phyloP scores from a whole-genome alignment of 129 eudicot genomes.

The Ambrosia artemisiifolia region DNA sequence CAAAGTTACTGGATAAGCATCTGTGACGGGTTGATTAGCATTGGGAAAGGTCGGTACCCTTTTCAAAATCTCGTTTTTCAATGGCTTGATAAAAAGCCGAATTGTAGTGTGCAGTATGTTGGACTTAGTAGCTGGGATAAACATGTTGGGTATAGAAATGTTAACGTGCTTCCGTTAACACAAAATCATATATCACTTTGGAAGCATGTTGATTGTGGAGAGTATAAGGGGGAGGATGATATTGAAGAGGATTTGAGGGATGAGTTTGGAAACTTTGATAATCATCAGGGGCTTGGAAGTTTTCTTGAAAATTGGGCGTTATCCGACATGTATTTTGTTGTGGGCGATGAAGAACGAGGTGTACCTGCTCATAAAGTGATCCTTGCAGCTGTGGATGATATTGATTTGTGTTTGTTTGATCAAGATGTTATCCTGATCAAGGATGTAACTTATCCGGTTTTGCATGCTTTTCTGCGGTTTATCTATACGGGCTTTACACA shows the following conservation, averaged over 20 bases:
- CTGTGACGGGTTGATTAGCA: conserved; percentile 88
- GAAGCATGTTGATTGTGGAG: conserved; percentile 79
- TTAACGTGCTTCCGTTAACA: conserved; percentile 75
- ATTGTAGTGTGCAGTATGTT: conserved; percentile 82
- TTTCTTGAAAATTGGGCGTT: conserved; percentile 94
- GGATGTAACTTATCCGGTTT: conserved; percentile 56
- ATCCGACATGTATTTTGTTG: conserved; percentile 72
- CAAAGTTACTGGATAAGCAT: conserved; percentile 98
- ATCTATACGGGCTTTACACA: conserved; percentile 73
- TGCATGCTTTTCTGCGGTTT: conserved; percentile 70
- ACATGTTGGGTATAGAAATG: conserved; percentile 94
- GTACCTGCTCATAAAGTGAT: conserved; percentile 90
- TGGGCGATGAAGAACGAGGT: conserved; percentile 65
- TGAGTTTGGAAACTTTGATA: conserved; percentile 48
- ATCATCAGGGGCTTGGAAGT: conserved; percentile 61
- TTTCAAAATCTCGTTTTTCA: conserved; percentile 89
- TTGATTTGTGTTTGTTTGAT: conserved; percentile 37
- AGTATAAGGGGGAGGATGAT: conserved; percentile 50
- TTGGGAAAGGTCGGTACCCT: conserved; percentile 94
- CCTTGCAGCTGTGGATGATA: conserved; percentile 73
- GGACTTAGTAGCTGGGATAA: conserved; percentile 99
- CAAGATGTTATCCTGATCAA: conserved; percentile 58
- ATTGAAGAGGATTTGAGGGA: conserved; percentile 61
- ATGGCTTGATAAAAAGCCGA: conserved; percentile 96
- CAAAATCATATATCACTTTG: conserved; percentile 85